Evolutionary conservation across 2,329 filamentous ascomycete species (phyloP).

Genomic region (Hymenoscyphus salicellus): DNA sequence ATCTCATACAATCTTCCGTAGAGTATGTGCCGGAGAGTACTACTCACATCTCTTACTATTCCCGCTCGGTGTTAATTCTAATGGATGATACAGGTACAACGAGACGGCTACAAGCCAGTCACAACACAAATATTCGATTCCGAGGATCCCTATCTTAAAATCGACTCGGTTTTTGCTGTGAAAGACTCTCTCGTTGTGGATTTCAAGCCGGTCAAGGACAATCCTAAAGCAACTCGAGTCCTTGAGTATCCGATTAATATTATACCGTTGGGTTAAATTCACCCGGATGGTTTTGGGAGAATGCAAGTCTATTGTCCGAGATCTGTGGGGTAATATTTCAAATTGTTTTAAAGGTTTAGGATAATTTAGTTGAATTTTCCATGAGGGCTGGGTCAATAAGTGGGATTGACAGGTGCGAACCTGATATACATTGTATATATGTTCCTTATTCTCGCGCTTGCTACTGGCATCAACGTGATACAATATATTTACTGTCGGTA

Average conservation of each 20-base stretch:
- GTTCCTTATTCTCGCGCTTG: too few species aligned
- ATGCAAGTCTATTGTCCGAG: too few species aligned
- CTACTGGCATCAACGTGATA: too few species aligned
- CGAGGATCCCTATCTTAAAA: conserved; percentile 59
- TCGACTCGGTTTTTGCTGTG: conserved; percentile 52
- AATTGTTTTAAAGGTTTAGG: too few species aligned
- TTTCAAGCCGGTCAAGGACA: conserved; percentile 45
- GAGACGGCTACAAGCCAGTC: conserved; percentile 57
- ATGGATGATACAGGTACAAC: conserved; percentile 18
- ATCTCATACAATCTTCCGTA: too few species aligned
- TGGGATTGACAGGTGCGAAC: too few species aligned
- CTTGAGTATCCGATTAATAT: conserved; percentile 33
- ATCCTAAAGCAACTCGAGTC: conserved; percentile 36
- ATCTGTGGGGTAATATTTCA: too few species aligned
- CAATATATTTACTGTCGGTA: too few species aligned
- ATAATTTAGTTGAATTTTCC: too few species aligned
- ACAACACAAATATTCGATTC: conserved; percentile 77
- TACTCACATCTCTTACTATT: not conserved
- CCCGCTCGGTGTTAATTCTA: not conserved
- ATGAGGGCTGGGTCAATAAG: too few species aligned
- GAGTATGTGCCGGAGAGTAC: not conserved
- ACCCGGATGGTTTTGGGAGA: too few species aligned
- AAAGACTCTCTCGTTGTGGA: conserved; percentile 51
- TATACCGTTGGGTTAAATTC: conserved; percentile 8
- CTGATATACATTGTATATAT: too few species aligned